phyloP scores from a whole-genome alignment of 2,329 filamentous ascomycete genomes.

The Ophidiomyces ophidiicola region DNA sequence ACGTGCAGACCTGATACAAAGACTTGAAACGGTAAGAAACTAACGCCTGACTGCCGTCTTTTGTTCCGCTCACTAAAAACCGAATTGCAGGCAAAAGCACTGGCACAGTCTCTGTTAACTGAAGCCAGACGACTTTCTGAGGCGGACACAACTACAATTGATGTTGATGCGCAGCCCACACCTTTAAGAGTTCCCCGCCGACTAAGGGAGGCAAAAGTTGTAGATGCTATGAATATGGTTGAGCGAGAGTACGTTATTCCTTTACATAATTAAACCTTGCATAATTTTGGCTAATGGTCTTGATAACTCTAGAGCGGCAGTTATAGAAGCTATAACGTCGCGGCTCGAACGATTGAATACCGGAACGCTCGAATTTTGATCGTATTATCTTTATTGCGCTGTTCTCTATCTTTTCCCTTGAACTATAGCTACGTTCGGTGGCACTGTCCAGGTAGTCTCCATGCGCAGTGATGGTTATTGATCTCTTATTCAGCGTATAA shows the following conservation, averaged over 20 bases:
- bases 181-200: conserved; percentile 30
- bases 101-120: conserved; percentile 27
- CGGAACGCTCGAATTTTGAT: conserved; percentile 12
- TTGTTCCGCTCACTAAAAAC: background rate
- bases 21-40: conserved; percentile 31
- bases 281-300: conserved; percentile 11
- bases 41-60: background rate
- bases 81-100: conserved; percentile 29
- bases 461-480: too few species aligned
- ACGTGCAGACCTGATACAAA: conserved; percentile 16
- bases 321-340: conserved; percentile 34
- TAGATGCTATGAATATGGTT: conserved; percentile 40
- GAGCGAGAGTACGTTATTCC: conserved; percentile 34
- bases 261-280: background rate
- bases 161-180: conserved; percentile 3
- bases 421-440: too few species aligned
- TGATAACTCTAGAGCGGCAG: conserved; percentile 25
- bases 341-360: conserved; percentile 31
- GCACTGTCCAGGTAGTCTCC: too few species aligned
- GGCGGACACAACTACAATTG: conserved; percentile 18
- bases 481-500: too few species aligned
- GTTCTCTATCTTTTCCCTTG: background rate
- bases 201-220: conserved; percentile 36
- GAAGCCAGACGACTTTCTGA: conserved; percentile 25
- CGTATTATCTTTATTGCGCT: background rate